Evolutionary conservation across 2,329 filamentous ascomycete genomes (phyloP).

Genomic region (Penicillium sp.): DNA sequence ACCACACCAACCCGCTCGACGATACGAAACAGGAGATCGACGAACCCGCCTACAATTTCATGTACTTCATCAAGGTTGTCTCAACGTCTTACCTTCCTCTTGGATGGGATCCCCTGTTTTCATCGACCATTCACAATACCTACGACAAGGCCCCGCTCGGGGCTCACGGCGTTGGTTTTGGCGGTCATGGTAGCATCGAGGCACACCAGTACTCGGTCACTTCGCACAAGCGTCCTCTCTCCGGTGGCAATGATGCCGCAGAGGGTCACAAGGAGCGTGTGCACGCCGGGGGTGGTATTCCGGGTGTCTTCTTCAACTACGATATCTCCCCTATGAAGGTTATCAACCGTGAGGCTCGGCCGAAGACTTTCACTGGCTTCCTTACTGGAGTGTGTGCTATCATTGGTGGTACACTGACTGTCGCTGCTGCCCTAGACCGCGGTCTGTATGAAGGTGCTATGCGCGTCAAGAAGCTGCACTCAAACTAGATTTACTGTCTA

Average conservation of each 20-base stretch:
- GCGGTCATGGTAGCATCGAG: conserved; percentile 76
- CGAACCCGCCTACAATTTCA: conserved; percentile 88
- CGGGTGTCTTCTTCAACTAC: conserved; percentile 97
- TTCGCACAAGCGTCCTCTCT: conserved; percentile 84
- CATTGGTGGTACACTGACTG: conserved; percentile 89
- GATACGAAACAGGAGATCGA: conserved; percentile 69
- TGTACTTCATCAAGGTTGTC: conserved; percentile 99
- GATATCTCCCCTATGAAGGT: conserved; percentile 99
- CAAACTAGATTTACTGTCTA: conserved; percentile 42
- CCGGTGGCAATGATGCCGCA: conserved; percentile 75
- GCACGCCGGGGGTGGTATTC: conserved; percentile 87
- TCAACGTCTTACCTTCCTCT: conserved; percentile 91
- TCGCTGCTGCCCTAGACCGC: conserved; percentile 88
- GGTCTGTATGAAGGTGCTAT: conserved; percentile 84
- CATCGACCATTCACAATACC: conserved; percentile 35
- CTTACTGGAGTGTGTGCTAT: conserved; percentile 91
- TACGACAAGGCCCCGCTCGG: conserved; percentile 62
- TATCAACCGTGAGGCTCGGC: conserved; percentile 86
- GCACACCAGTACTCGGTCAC: conserved; percentile 98
- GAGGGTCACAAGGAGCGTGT: conserved; percentile 90
- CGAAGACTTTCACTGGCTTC: conserved; percentile 89
- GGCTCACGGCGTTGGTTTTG: conserved; percentile 62
- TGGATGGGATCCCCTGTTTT: conserved; percentile 69
- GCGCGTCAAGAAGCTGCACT: conserved; percentile 81
- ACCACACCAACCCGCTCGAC: conserved; percentile 82